A percentile compares a stretch with the other conserved stretches of the same genome.
Conservation (phyloP, 257 asterid species). For the Eustoma russellianum region DNA sequence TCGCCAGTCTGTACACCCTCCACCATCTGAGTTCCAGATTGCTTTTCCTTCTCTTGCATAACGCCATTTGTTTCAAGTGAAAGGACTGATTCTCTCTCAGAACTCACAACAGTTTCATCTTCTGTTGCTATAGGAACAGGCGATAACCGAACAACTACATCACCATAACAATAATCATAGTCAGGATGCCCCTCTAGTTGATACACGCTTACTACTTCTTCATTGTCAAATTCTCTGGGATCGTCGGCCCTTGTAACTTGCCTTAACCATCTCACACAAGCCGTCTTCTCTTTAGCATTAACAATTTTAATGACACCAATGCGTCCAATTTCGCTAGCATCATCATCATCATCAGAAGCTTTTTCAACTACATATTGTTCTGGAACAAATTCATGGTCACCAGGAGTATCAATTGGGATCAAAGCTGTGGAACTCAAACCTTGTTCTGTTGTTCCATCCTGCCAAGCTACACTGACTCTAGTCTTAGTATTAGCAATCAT, state of each 20-base stretch:
- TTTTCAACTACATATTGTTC: constrained; percentile 97
- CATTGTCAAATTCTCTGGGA: constrained; percentile 79
- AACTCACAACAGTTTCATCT: constrained; percentile 20
- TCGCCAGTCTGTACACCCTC: constrained; percentile 32
- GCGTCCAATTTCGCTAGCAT: constrained; percentile 54
- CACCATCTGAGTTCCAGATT: constrained; percentile 17
- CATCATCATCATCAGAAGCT: constrained; percentile 67
- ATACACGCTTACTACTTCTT: constrained; percentile 93
- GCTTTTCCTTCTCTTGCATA: constrained; percentile 21
- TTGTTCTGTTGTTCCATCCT: constrained; percentile 65
- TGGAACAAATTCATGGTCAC: constrained; percentile 97
- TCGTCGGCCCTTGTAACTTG: constrained; percentile 76
- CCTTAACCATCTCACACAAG: constrained; percentile 88
- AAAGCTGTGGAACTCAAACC: constrained; percentile 60
- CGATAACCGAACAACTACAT: constrained; percentile 85
- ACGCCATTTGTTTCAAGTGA: constrained; percentile 26
- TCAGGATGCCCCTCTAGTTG: constrained; percentile 99
- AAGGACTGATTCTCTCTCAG: constrained; percentile 24
- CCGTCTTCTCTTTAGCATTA: constrained; percentile 82
- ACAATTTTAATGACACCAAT: constrained; percentile 88
- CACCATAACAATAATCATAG: constrained; percentile 96
- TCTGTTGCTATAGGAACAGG: constrained; percentile 51
- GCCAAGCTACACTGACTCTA: constrained; percentile 85
- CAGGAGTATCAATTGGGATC: constrained; percentile 89
- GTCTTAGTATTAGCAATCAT: constrained; percentile 61